Evolutionary conservation across 768 basidiomycete genomes (phyloP), one percentile per base, ranked within the genome.

Genomic region (Termitomyces sp.): DNA sequence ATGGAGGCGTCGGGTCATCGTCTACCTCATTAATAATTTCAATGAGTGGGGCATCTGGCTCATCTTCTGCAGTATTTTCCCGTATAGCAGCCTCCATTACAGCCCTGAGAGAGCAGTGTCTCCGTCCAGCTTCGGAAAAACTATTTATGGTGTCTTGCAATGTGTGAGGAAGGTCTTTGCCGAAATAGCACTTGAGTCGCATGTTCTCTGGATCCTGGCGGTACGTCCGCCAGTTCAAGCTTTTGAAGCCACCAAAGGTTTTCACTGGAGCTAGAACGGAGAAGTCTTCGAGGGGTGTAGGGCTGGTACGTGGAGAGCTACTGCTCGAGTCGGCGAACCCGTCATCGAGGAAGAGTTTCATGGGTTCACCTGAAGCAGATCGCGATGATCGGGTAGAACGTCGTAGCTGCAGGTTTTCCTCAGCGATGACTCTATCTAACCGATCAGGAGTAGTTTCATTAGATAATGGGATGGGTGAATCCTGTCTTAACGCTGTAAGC

Each of bases 31-130:
- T 93, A 53, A 83, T 68, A 27, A 96, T 79, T 16, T 72, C 72
- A 64, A 96, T 89, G 6, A 73, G 73, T 0, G 90, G 91, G 2
- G 89, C 87, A 47, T 81, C 67, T 0, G 83, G 86, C 60, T 94
- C 92, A 63, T 88, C 86, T 6, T 76, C 72, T 22, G 77, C 77
- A 0, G 88, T 88, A 58, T 84, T 86, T 61, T 88, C 82, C 16
- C 72, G 71, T 15, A 95, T 92, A 61, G 78, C 78, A 3, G 82
- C 79, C 65, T 87, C 80, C 58, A 93, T 88, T 1, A 92, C 72
- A 3, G 70, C 65, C 18, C 81, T 78, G 65, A 81, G 80, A 50
- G 76, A 70, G 2, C 70, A 72, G 2, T 79, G 74, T 24, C 70
- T 68, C 13, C 80, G 75, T 30, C 73, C 77, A n/a, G 66, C 55